Percentiles rank a stretch among this genome's conserved stretches.
Conservation (phyloP, 2,329 filamentous ascomycete genomes). For the Kalaharituber pfeilii region DNA sequence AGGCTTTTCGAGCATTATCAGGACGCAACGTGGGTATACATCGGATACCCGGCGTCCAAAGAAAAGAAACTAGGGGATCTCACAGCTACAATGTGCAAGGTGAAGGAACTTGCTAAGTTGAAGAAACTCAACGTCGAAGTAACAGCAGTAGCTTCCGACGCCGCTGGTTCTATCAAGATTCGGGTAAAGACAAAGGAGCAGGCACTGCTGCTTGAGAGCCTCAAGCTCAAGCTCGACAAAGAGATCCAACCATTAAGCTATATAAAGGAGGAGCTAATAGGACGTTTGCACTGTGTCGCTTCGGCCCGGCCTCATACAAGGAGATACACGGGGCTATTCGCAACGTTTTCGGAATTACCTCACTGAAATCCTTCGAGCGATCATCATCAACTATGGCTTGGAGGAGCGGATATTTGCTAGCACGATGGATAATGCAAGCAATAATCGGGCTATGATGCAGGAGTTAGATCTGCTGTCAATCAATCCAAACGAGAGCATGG, state of each 20-base stretch:
- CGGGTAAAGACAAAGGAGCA: background rate
- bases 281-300: background rate
- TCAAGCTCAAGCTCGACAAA: background rate
- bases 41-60: background rate
- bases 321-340: background rate
- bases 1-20: background rate
- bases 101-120: background rate
- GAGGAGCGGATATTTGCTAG: too few relatives aligned
- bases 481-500: too few relatives aligned
- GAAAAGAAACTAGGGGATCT: background rate
- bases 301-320: background rate
- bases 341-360: background rate
- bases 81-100: background rate
- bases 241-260: background rate
- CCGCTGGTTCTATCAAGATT: background rate
- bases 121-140: background rate
- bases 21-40: background rate
- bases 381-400: too few relatives aligned
- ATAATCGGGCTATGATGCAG: too few relatives aligned
- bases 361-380: too few relatives aligned
- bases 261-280: background rate
- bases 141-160: background rate
- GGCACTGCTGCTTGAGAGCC: background rate
- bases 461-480: too few relatives aligned
- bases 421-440: too few relatives aligned